Percentiles rank a stretch among this genome's conserved stretches.
Conservation (phyloP, 2,329 filamentous ascomycete genomes). For the Aspergillus sp. region DNA sequence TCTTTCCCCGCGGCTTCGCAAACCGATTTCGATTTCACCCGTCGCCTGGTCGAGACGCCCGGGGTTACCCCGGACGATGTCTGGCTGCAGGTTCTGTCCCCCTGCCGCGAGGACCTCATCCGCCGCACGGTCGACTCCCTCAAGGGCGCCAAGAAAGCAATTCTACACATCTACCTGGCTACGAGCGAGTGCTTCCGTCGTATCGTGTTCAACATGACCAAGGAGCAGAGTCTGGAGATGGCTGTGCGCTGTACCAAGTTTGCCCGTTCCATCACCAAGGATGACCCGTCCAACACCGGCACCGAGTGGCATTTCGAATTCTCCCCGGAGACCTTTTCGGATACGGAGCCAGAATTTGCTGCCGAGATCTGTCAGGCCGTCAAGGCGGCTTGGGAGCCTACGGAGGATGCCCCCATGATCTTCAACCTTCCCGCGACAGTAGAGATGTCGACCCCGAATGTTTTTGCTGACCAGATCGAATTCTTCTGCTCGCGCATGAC, state of each 20-base stretch:
- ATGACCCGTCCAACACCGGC: constrained; percentile 49
- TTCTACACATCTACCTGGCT: constrained; percentile 91
- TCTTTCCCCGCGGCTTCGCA: constrained; percentile 92
- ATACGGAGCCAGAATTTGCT: constrained; percentile 75
- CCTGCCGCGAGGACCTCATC: constrained; percentile 87
- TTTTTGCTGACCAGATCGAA: constrained; percentile 94
- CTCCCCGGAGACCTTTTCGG: constrained; percentile 64
- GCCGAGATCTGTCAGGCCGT: constrained; percentile 83
- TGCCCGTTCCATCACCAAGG: constrained; percentile 83
- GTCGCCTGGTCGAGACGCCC: constrained; percentile 75
- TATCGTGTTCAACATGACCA: constrained; percentile 79
- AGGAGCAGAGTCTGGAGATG: constrained; percentile 71
- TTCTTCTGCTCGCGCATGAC: constrained; percentile 83
- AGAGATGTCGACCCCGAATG: constrained; percentile 87
- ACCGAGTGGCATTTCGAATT: constrained; percentile 50
- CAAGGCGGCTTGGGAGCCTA: constrained; percentile 85
- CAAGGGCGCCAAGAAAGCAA: constrained; percentile 81
- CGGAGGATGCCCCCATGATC: constrained; percentile 72
- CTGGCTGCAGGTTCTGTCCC: constrained; percentile 82
- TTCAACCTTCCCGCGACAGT: constrained; percentile 96
- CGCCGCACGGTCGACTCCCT: constrained; percentile 80
- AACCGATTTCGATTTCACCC: constrained; percentile 92
- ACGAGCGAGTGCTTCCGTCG: constrained; percentile 92
- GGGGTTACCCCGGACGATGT: constrained; percentile 81
- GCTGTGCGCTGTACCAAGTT: constrained; percentile 80